Percentiles rank a stretch among this genome's conserved stretches.
Evolutionary conservation across 345 rosid species (phyloP).

Genomic region (Psidium friedrichsthalianum): DNA sequence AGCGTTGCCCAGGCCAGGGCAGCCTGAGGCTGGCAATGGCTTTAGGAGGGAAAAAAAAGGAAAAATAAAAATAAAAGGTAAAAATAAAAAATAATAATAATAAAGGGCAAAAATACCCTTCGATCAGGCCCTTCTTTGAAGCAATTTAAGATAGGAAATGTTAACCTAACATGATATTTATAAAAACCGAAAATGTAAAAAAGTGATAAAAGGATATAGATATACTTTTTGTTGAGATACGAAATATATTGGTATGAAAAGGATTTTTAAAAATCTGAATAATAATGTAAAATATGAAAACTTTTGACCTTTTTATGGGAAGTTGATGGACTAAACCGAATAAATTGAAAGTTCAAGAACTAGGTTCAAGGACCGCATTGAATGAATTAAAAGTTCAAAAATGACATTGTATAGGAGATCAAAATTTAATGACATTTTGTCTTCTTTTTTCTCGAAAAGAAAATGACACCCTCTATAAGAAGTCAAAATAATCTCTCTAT

Average conservation of each 20-base stretch:
- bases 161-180: neutral
- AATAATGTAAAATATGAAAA: neutral
- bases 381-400: neutral
- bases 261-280: neutral
- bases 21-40: too few relatives aligned
- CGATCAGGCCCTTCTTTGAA: too few relatives aligned
- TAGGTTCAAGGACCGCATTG: rapidly evolving
- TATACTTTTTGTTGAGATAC: too few relatives aligned
- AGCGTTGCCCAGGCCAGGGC: too few relatives aligned
- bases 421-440: neutral
- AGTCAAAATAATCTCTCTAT: neutral
- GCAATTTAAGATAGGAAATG: too few relatives aligned
- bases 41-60: too few relatives aligned
- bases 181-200: neutral
- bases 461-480: neutral
- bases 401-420: neutral
- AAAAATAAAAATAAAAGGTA: too few relatives aligned
- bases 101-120: too few relatives aligned
- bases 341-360: rapidly evolving
- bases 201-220: neutral
- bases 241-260: neutral
- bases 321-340: neutral
- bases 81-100: too few relatives aligned
- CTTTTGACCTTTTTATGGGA: neutral
- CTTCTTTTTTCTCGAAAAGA: neutral